These are phyloP conservation scores for Termitomyces sp. DNA, from an alignment of 768 basidiomycete genomes.

Conservation along the genomic window DNA sequence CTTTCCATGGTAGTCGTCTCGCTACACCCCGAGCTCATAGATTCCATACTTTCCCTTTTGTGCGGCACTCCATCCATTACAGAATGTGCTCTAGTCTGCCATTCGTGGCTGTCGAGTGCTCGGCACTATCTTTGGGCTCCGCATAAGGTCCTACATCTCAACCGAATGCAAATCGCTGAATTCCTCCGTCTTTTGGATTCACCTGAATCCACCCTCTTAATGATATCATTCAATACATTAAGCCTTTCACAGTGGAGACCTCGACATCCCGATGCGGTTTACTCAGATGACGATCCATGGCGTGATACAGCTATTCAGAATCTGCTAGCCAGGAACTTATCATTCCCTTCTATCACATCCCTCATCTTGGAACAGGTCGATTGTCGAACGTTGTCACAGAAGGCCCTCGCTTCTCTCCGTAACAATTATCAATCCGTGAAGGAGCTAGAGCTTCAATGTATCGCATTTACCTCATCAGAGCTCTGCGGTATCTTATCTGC, in stretches of 20 bases:
- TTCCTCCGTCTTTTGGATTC: not conserved
- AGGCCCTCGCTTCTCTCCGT: not conserved
- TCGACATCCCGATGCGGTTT: not conserved
- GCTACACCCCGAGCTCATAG: not conserved
- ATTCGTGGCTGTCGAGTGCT: not conserved
- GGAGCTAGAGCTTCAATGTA: not conserved
- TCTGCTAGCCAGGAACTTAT: not conserved
- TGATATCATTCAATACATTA: not conserved
- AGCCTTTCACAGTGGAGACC: not conserved
- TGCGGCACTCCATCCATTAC: not conserved
- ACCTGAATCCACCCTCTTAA: not conserved
- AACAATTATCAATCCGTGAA: not conserved
- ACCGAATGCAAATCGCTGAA: not conserved
- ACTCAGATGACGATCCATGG: not conserved
- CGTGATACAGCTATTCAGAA: not conserved
- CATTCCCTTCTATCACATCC: not conserved
- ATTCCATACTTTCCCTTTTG: not conserved
- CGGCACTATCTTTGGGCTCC: not conserved
- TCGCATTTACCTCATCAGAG: not conserved
- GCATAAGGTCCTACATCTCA: not conserved
- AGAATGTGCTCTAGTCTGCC: slow-evolving; percentile 1
- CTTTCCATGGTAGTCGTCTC: not conserved
- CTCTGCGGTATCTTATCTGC: not conserved
- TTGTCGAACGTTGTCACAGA: not conserved
- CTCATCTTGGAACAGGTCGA: not conserved